A percentile compares a stretch with the other conserved stretches of the same genome.
phyloP scores from a whole-genome alignment of 78 protist genomes.

The Carpediemonas membranifera region DNA sequence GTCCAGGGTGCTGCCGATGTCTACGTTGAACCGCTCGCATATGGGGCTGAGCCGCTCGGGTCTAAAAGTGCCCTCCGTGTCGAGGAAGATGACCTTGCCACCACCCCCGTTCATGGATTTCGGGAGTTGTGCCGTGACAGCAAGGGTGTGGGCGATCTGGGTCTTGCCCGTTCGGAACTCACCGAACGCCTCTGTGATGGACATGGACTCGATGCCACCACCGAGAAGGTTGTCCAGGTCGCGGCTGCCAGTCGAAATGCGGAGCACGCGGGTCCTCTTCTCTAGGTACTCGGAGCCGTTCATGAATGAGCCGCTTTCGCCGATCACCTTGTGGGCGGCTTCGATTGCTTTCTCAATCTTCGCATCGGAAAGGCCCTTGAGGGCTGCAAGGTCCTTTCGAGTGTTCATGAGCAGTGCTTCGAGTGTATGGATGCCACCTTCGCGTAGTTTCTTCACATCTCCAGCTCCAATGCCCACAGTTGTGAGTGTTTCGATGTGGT shows the following conservation, averaged over 20 bases:
- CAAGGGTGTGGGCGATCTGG: constrained; percentile 3
- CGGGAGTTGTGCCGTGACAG: constrained; percentile 19
- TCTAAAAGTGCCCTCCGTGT: constrained; percentile 45
- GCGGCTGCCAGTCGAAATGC: constrained; percentile 11
- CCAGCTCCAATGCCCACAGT: constrained; percentile 55
- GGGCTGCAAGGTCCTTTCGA: constrained; percentile 7
- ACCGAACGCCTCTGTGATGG: constrained; percentile 43
- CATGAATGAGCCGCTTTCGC: not conserved
- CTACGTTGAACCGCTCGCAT: constrained; percentile 17
- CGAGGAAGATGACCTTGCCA: constrained; percentile 24
- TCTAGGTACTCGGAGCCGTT: constrained; percentile 16
- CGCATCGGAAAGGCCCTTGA: constrained; percentile 36
- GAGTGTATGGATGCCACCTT: constrained; percentile 85
- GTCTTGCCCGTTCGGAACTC: constrained; percentile 46
- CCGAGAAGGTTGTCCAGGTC: constrained; percentile 24
- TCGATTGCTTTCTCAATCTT: constrained; percentile 32
- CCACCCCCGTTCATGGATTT: not conserved
- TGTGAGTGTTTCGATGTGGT: not conserved
- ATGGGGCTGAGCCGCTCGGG: constrained; percentile 32
- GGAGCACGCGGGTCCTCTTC: not conserved
- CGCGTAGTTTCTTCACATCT: constrained; percentile 79
- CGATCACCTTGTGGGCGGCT: constrained; percentile 32
- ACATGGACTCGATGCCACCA: constrained; percentile 34
- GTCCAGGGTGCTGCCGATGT: not conserved
- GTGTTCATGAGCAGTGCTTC: constrained; percentile 6